These are phyloP conservation scores for Eragrostis nindensis DNA, from an alignment of 176 grass and related monocot species.

Conservation along the genomic window DNA sequence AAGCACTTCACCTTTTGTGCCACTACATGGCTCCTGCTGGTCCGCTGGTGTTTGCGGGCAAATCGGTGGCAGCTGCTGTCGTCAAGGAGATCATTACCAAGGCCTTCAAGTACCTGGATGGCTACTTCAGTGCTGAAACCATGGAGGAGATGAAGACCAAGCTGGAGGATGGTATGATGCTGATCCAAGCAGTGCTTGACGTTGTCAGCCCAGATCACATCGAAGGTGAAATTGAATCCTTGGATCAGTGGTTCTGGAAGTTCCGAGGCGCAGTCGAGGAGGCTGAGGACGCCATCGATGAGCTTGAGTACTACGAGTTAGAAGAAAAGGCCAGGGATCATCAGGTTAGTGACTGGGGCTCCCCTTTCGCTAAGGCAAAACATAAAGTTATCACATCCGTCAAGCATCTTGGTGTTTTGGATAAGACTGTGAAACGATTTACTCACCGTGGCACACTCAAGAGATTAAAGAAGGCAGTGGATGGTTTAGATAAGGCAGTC, in stretches of 20 bases:
- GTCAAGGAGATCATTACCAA: conserved; percentile 31
- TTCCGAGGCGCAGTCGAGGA: conserved; percentile 38
- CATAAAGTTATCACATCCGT: conserved; percentile 32
- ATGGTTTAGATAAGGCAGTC: conserved; percentile 37
- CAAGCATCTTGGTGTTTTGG: not conserved
- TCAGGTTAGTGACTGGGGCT: conserved; percentile 40
- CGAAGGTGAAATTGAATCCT: not conserved
- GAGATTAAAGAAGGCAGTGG: conserved; percentile 36
- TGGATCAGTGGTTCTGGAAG: conserved; percentile 43
- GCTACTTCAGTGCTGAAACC: not conserved
- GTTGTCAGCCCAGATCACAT: conserved; percentile 22
- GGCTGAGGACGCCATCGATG: conserved; percentile 51
- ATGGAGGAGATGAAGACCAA: conserved; percentile 6
- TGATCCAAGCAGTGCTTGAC: conserved; percentile 33
- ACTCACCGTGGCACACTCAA: conserved; percentile 25
- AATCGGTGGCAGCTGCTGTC: conserved; percentile 24
- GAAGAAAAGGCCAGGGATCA: conserved; percentile 36
- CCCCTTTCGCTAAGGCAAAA: conserved; percentile 26
- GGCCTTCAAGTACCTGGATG: conserved; percentile 3
- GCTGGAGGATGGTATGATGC: not conserved
- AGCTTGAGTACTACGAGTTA: conserved; percentile 45
- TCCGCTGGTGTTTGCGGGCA: not conserved
- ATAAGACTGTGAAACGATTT: conserved; percentile 5
- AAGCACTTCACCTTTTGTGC: no score
- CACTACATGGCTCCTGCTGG: not conserved